These are phyloP conservation scores for Panicum virgatum DNA, from an alignment of 202 grass and related monocot species.

Conservation along the genomic window DNA sequence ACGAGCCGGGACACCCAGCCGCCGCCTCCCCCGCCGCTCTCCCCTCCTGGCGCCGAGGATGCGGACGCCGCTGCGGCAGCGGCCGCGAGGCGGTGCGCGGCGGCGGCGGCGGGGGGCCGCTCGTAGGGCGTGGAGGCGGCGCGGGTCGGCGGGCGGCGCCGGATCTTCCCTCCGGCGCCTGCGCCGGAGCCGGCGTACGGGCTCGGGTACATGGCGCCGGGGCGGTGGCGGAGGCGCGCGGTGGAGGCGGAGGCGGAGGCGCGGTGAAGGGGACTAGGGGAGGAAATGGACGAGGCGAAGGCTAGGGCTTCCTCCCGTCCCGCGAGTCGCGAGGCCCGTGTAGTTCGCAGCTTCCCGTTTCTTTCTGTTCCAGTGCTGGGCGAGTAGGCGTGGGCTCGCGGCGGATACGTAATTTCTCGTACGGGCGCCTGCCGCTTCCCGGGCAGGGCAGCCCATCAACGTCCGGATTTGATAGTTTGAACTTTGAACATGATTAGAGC, in stretches of 20 bases:
- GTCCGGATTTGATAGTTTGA: conserved; percentile 35
- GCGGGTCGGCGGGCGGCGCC: conserved; percentile 33
- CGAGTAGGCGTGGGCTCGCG: background rate
- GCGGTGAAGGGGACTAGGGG: background rate
- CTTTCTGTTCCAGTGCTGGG: background rate
- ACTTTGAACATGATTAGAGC: conserved; percentile 37
- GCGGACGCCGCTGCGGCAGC: background rate
- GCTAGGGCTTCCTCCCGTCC: conserved; percentile 35
- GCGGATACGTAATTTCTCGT: background rate
- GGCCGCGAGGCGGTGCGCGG: conserved; percentile 33
- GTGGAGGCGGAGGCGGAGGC: conserved; percentile 1
- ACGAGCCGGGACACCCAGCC: conserved; percentile 76
- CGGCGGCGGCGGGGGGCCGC: conserved; percentile 44
- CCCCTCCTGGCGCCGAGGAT: conserved; percentile 3
- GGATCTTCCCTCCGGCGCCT: conserved; percentile 59
- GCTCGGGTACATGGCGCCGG: conserved; percentile 57
- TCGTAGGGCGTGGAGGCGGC: conserved; percentile 59
- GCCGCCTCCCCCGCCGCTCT: conserved; percentile 1
- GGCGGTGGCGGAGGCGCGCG: background rate
- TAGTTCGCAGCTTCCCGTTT: background rate
- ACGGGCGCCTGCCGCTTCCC: background rate
- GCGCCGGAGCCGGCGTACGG: conserved; percentile 38
- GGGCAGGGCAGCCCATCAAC: background rate
- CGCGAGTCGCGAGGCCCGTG: conserved; percentile 24
- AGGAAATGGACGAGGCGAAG: background rate